phyloP scores from a whole-genome alignment of 2,329 filamentous ascomycete species.

The Colletotrichum sansevieriae region DNA sequence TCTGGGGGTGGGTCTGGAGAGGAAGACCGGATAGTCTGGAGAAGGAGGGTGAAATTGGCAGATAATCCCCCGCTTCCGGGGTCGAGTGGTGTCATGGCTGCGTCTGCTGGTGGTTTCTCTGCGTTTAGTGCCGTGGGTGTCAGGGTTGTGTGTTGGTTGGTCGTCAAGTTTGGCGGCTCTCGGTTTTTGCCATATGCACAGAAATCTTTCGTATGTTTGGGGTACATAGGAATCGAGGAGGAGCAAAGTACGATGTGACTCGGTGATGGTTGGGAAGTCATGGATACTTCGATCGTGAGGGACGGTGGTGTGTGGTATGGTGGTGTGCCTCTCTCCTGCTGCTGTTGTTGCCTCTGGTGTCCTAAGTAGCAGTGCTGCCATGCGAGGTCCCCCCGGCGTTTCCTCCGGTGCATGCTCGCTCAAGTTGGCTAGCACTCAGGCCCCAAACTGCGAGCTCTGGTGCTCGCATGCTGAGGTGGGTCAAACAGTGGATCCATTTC shows the following conservation, averaged over 20 bases:
- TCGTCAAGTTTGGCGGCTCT: conserved; percentile 14
- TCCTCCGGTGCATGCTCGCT: conserved; percentile 4
- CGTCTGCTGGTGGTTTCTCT: conserved; percentile 16
- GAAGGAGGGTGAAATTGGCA: conserved; percentile 19
- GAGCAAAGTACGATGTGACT: conserved; percentile 8
- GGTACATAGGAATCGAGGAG: background rate
- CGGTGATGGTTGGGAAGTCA: conserved; percentile 1
- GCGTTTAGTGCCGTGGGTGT: conserved; percentile 22
- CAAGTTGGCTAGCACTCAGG: conserved; percentile 4
- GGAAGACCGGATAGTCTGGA: conserved; percentile 23
- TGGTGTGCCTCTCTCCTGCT: conserved; percentile 19
- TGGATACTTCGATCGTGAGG: conserved; percentile 20
- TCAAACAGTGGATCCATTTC: conserved; percentile 7
- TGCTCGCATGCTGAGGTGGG: conserved; percentile 3
- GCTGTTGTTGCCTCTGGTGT: background rate
- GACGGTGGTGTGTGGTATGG: conserved; percentile 14
- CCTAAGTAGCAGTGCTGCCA: background rate
- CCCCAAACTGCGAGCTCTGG: background rate
- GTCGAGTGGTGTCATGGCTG: conserved; percentile 33
- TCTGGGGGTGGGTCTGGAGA: conserved; percentile 6
- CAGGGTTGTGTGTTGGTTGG: conserved; percentile 28
- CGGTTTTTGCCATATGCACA: background rate
- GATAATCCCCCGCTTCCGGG: conserved; percentile 24
- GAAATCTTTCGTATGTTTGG: background rate
- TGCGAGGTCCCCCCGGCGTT: conserved; percentile 1